Conservation (phyloP, 306 rosid genomes). For the Quercus robur region DNA sequence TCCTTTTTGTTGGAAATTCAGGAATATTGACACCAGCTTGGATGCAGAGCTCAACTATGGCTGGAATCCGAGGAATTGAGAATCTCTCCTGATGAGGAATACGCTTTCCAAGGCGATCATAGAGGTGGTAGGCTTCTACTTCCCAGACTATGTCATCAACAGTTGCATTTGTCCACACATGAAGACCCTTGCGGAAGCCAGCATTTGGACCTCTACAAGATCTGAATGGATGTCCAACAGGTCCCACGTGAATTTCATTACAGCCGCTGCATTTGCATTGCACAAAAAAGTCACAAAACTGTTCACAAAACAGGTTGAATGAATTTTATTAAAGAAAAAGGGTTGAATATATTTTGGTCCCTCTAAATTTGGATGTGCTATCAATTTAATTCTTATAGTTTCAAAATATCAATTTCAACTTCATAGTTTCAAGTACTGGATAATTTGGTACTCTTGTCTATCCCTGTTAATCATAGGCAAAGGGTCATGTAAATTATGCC, state of each 20-base stretch:
- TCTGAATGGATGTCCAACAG: slow-evolving; percentile 91
- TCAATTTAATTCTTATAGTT: not conserved
- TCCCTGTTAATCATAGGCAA: not conserved
- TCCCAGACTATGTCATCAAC: slow-evolving; percentile 78
- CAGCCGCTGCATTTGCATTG: slow-evolving; percentile 62
- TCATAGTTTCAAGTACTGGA: not conserved
- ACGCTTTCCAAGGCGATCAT: slow-evolving; percentile 74
- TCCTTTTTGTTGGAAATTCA: slow-evolving; percentile 73
- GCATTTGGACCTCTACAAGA: slow-evolving; percentile 72
- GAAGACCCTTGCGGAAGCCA: slow-evolving; percentile 64
- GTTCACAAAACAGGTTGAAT: not conserved
- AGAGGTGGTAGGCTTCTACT: slow-evolving; percentile 78
- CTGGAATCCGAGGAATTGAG: slow-evolving; percentile 81
- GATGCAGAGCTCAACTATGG: slow-evolving; percentile 85
- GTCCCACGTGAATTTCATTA: slow-evolving; percentile 90
- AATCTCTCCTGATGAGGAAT: slow-evolving; percentile 77
- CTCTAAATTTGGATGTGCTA: not conserved
- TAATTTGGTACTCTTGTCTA: not conserved
- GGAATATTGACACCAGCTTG: slow-evolving; percentile 87
- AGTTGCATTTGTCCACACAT: slow-evolving; percentile 68
- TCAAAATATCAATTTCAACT: not conserved
- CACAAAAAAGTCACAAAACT: slow-evolving; percentile 18
- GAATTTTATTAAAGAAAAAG: not conserved
- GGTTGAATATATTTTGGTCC: not conserved
- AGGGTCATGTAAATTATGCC: not conserved